Base-by-base conservation (phyloP, 73 alveolate genomes). In the Paramecium octaurelia region DNA sequence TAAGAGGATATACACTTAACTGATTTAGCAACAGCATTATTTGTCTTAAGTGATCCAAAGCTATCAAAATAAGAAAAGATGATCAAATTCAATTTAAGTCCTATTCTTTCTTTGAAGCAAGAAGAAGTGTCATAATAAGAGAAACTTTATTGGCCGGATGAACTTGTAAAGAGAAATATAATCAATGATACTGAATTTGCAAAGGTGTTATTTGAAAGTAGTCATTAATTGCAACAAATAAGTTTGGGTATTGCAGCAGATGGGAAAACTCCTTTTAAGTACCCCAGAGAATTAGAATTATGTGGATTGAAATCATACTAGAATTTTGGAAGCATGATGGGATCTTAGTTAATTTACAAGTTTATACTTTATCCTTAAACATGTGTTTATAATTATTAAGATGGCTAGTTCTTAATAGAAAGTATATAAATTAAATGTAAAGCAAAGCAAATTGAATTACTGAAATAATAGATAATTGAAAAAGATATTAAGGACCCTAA, bases 11-110 rank as follows among this genome's bases (percentile, higher is more conserved):
- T 70, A 9, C 20, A 31, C 5, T 31, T 70, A 18, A 12, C 58
- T 3, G 86, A 70, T 34, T 70, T 70, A 70, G 86, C 86, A 31
- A 70, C 86, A 31, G 86, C 31, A 29, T 70, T 70, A 70, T 29
- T 11, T 1, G 58, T 70, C 18, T 31, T 12, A 11, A 11, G 16
- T 70, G 59, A 70, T 70, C 58, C 59, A 31, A 31, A 27, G 3
- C 10, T 70, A 31, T 20, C 54, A 21, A 11, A 27, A 2, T 4
- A 70, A 29, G 12, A 70, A 21, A 29, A 70, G 38, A 9, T 8
- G 10, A 70, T 70, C 16, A 21, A 11, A 11, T 70, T 70, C 2
- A 70, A 48, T 70, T 70, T 70, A 14, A 34, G 1, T 70, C 59
- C 86, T 9, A 12, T 70, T 11, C 11, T 70, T 23, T 29, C 16